Conservation (phyloP, 1,139 yeast species). For the Arxiozyma heterogenica region DNA sequence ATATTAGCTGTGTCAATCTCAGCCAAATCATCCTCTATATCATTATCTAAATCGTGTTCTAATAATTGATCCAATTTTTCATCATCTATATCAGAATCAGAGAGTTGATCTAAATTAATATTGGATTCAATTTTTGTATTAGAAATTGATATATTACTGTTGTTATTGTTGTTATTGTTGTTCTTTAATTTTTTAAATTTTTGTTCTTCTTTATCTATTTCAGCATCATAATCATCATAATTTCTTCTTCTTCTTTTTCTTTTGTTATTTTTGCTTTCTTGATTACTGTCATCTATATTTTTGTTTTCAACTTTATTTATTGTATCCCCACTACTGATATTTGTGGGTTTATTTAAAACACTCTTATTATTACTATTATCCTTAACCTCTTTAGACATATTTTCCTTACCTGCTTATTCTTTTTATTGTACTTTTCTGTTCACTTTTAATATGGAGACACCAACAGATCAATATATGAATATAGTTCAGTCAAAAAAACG, state of each 20-base stretch:
- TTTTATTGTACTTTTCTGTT: neutral
- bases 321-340: neutral
- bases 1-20: slow-evolving; percentile 83
- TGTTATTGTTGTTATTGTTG: slow-evolving; percentile 31
- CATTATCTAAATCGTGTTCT: slow-evolving; percentile 49
- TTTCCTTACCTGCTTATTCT: neutral
- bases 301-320: slow-evolving; percentile 4
- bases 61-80: slow-evolving; percentile 38
- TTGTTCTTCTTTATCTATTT: slow-evolving; percentile 33
- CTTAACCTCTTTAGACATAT: neutral
- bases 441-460: neutral
- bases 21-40: slow-evolving; percentile 64
- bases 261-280: slow-evolving; percentile 9
- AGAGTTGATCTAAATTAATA: no score
- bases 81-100: slow-evolving; percentile 49
- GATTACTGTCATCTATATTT: slow-evolving; percentile 4
- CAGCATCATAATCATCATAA: slow-evolving; percentile 44
- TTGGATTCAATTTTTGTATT: slow-evolving; percentile 16
- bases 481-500: neutral
- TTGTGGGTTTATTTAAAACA: neutral
- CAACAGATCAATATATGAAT: neutral
- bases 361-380: neutral
- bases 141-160: slow-evolving; percentile 32
- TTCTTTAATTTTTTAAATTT: slow-evolving; percentile 35
- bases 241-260: slow-evolving; percentile 40